Evolutionary conservation across 768 basidiomycete species (phyloP), one percentile per base, ranked within the genome.

Genomic region (Omphalotus guepiniiformis): DNA sequence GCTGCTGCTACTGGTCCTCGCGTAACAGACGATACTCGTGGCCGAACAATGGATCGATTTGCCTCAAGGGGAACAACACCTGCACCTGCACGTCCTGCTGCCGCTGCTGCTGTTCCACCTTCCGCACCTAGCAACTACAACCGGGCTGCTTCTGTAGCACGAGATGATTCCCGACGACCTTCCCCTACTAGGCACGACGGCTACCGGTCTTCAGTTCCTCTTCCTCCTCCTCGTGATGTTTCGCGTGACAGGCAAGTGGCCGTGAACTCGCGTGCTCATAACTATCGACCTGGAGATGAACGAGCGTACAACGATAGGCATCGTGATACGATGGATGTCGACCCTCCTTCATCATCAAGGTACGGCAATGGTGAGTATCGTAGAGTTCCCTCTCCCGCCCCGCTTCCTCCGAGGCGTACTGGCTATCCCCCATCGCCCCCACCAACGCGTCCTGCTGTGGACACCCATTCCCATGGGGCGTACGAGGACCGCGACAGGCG

Each of bases 371-470:
- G n/a, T n/a, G n/a, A n/a, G n/a, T n/a, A n/a, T n/a, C n/a, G n/a
- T n/a, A n/a, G n/a, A n/a, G n/a, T n/a, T 32, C 30, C 9, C n/a
- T 42, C 28, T 42, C 27, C 26, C 18, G 28, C 41, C 21, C 41
- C 41, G 16, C 23, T 11, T 8, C 27, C 27, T 6, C 32, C 22
- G 41, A 39, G 12, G n/a, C 19, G 39, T 39, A 39, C 21, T n/a
- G n/a, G n/a, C n/a, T n/a, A n/a, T n/a, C n/a, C n/a, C n/a, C 39
- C 39, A 13, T 39, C 39, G 39, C 39, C 39, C 26, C 39, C 39
- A 22, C 19, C 21, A 8, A 6, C n/a, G 5, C 39, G 13, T 39
- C 8, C 39, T 9, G 18, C 19, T 5, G 6, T 19, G 11, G 21
- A 39, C 19, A 25, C 4, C 5, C 39, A 15, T 6, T 19, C 28